phyloP scores from a whole-genome alignment of 805 yeast genomes.

The Candida endomychidarum region DNA sequence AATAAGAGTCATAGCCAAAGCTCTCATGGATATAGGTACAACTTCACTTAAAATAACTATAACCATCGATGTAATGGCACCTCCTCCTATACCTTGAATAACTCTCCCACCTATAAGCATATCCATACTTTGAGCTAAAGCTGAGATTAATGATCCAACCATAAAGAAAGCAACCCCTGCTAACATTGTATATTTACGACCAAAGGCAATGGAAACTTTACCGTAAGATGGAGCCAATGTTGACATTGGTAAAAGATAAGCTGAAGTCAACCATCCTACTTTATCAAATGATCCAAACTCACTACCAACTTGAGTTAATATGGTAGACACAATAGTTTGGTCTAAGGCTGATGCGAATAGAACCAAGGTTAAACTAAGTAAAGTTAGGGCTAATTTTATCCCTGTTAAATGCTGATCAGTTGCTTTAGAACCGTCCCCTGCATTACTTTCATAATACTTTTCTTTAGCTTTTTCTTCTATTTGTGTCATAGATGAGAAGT shows the following conservation, averaged over 20 bases:
- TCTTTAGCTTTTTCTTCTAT: constrained; percentile 2
- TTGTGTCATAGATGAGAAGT: background rate
- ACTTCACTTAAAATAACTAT: constrained; percentile 58
- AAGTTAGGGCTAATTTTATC: constrained; percentile 22
- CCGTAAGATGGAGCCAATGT: constrained; percentile 59
- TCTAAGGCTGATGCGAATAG: constrained; percentile 51
- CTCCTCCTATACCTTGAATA: constrained; percentile 70
- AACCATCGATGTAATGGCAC: constrained; percentile 60
- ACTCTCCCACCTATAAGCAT: constrained; percentile 71
- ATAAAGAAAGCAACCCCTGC: constrained; percentile 54
- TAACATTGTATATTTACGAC: constrained; percentile 52
- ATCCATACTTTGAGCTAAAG: constrained; percentile 53
- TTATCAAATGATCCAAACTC: constrained; percentile 50
- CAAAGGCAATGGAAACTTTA: constrained; percentile 53
- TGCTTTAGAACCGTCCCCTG: constrained; percentile 43
- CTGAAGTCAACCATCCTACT: constrained; percentile 60
- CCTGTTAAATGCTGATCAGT: constrained; percentile 37
- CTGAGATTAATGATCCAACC: constrained; percentile 61
- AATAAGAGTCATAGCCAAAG: constrained; percentile 38
- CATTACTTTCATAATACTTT: constrained; percentile 36
- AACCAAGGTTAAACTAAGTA: constrained; percentile 28
- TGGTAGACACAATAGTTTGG: constrained; percentile 57
- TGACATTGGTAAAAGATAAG: constrained; percentile 55
- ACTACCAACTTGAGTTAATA: constrained; percentile 49
- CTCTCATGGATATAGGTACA: constrained; percentile 44